Evolutionary conservation across 2,329 filamentous ascomycete species (phyloP).

Genomic region (Akanthomyces uredinophilus): DNA sequence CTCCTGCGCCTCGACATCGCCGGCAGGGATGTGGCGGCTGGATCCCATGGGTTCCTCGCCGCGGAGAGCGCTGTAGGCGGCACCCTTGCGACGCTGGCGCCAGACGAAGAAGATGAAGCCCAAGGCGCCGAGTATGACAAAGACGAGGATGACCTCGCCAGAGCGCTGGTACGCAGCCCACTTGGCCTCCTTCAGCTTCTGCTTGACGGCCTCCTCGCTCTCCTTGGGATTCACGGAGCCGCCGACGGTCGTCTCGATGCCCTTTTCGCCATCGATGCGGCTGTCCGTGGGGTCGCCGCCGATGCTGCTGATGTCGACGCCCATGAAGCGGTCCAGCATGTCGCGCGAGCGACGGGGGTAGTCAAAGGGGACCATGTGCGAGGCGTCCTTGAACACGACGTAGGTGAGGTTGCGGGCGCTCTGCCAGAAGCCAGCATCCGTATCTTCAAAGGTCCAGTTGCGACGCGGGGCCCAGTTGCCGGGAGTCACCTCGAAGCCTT

Average conservation of each 20-base stretch:
- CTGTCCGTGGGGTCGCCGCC: conserved; percentile 76
- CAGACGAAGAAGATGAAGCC: conserved; percentile 72
- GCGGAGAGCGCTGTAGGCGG: conserved; percentile 49
- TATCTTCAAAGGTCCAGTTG: conserved; percentile 89
- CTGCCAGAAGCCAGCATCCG: conserved; percentile 87
- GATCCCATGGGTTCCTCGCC: conserved; percentile 28
- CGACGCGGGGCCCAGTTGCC: conserved; percentile 88
- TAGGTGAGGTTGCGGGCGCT: conserved; percentile 93
- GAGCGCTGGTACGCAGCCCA: conserved; percentile 87
- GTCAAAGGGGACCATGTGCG: conserved; percentile 98
- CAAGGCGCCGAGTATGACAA: conserved; percentile 68
- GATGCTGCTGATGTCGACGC: conserved; percentile 83
- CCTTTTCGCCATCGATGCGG: conserved; percentile 78
- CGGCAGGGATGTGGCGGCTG: conserved; percentile 36
- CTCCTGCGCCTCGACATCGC: conserved; percentile 21
- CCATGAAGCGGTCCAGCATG: conserved; percentile 96
- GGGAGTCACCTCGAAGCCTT: conserved; percentile 81
- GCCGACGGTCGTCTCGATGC: conserved; percentile 71
- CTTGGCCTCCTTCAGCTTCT: conserved; percentile 73
- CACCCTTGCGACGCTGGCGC: conserved; percentile 52
- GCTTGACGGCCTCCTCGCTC: conserved; percentile 59
- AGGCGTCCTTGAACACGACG: conserved; percentile 89
- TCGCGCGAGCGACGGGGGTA: conserved; percentile 80
- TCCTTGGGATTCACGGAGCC: conserved; percentile 55
- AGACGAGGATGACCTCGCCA: conserved; percentile 76